These are phyloP conservation scores for Phylloboletellus chloephorus DNA, from an alignment of 1,284 basidiomycete species.

Conservation along the genomic window DNA sequence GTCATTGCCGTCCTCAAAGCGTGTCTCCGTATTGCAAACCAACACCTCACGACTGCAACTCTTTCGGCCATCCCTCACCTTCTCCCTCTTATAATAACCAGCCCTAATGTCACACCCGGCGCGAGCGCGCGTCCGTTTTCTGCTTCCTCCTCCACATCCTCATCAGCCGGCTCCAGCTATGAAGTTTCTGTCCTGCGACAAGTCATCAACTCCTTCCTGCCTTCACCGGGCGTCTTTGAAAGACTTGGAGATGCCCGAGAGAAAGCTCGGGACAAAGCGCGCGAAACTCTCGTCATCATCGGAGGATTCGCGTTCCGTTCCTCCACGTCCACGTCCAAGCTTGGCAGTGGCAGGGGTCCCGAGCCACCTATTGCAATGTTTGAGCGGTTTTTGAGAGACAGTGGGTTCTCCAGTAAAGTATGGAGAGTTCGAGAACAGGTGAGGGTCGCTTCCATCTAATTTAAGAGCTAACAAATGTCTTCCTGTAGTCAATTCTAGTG, in stretches of 20 bases:
- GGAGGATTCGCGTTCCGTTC: conserved; percentile 67
- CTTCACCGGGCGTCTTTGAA: conserved; percentile 72
- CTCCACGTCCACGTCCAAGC: conserved; percentile 40
- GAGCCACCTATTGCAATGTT: conserved; percentile 75
- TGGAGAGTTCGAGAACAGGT: conserved; percentile 83
- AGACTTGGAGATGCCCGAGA: conserved; percentile 77
- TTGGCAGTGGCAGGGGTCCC: conserved; percentile 62
- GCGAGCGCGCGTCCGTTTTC: conserved; percentile 34
- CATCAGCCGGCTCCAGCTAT: conserved; percentile 35
- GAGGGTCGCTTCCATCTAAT: conserved; percentile 24
- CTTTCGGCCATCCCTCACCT: conserved; percentile 59
- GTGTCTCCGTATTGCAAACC: conserved; percentile 74
- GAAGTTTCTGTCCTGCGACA: conserved; percentile 60
- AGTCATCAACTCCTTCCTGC: conserved; percentile 61
- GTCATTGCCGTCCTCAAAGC: conserved; percentile 66
- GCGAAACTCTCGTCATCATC: conserved; percentile 66
- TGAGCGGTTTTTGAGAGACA: conserved; percentile 71
- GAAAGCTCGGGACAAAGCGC: conserved; percentile 66
- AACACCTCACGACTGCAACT: conserved; percentile 73
- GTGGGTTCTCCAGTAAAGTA: conserved; percentile 70
- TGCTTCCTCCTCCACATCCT: conserved; percentile 49
- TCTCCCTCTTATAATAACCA: conserved; percentile 55
- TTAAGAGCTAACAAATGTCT: conserved; percentile 1
- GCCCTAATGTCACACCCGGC: conserved; percentile 32
- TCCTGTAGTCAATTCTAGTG: conserved; percentile 53